Base-by-base conservation (phyloP, 352 stramenopile species). In the Phytophthora pistaciae region DNA sequence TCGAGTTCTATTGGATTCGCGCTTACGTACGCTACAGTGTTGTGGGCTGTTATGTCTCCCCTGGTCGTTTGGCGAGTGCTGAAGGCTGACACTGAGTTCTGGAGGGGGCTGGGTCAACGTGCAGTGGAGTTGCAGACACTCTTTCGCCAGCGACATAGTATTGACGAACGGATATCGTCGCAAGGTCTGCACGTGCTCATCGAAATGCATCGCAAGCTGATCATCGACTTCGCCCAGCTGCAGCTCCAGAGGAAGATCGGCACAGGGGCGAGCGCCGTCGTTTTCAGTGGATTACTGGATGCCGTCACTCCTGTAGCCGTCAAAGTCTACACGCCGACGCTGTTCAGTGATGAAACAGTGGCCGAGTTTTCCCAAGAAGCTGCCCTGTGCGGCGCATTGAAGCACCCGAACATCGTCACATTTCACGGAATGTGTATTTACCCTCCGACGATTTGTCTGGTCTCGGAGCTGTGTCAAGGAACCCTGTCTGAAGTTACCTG, bases 221-320 rank as follows among this genome's bases (percentile, higher is more conserved):
- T 93, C 38, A 89, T 96, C 23, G 87, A 96, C 64, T 96, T 94
- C 63, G 82, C 82, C 1, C 72, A 90, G 58, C 65, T 96, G 6
- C 65, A 92, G 31, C 55, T 94, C n/a, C 62, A 84, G 49, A 68
- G 70, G 5, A 72, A 82, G 54, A 91, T 96, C 23, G 84, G 82
- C 5, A 62, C 60, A 11, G 85, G 85, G 0, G 60, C 65, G 11
- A 85, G 68, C 21, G 82, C 80, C 20, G 68, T 83, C 11, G 84
- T 93, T 21, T 91, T 85, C 60, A 72, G 66, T 33, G 85, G 82
- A 18, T 29, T 75, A 14, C 55, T 87, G 18, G 56, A 78, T 40
- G 72, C 73, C 9, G 52, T 68, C 7, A 75, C 62, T 5, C 72
- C 76, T 27, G 85, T 93, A 0, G 85, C 85, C 1, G 64, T 93